phyloP scores from a whole-genome alignment of 1,284 basidiomycete species.

The Ceratobasidium sp. region DNA sequence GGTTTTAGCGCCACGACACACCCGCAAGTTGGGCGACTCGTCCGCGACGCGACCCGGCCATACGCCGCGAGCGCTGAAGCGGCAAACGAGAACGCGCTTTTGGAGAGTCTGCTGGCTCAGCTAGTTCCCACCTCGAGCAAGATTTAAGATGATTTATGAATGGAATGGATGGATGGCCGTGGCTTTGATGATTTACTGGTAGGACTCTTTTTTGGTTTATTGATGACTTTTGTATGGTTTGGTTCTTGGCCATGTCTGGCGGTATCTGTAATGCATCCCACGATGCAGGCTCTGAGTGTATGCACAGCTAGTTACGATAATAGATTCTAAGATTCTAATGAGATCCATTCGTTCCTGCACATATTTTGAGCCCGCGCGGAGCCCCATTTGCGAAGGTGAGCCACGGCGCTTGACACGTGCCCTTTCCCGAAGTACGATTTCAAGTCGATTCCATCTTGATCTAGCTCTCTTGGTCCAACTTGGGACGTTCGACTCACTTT shows the following conservation, averaged over 20 bases:
- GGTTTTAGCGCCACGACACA: constrained; percentile 35
- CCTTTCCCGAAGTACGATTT: constrained; percentile 17
- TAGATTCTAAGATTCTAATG: too few species aligned
- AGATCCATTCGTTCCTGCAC: background rate
- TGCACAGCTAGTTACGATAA: background rate
- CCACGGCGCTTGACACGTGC: constrained; percentile 14
- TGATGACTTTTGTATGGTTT: too few species aligned
- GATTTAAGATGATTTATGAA: background rate
- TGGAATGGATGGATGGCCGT: background rate
- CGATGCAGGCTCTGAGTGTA: too few species aligned
- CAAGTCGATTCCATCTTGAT: constrained; percentile 38
- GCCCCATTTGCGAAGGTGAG: background rate
- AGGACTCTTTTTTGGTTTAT: too few species aligned
- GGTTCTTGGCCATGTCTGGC: too few species aligned
- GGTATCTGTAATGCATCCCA: too few species aligned
- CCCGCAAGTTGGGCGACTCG: constrained; percentile 26
- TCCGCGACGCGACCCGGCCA: constrained; percentile 35
- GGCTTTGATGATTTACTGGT: too few species aligned
- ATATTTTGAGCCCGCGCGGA: background rate
- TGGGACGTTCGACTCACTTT: background rate
- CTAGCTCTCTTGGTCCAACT: constrained; percentile 12
- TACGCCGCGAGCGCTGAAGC: constrained; percentile 26
- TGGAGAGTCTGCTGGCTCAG: constrained; percentile 24
- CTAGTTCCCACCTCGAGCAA: constrained; percentile 29
- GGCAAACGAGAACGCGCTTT: constrained; percentile 22